Base-by-base conservation (phyloP, 139 green algal species). In the Coccomyxa sp. region DNA sequence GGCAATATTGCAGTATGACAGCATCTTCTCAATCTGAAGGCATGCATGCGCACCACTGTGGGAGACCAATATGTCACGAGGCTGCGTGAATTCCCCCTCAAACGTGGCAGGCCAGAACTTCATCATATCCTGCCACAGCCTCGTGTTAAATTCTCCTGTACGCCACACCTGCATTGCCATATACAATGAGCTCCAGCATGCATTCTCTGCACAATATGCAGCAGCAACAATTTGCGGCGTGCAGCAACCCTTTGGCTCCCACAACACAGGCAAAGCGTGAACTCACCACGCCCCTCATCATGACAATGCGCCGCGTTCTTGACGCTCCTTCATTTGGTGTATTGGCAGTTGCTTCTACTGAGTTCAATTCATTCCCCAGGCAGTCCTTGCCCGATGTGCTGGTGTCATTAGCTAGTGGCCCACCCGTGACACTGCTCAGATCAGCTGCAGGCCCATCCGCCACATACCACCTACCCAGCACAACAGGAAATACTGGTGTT, bases 81-180 rank as follows among this genome's bases (percentile, higher is more conserved):
- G 79, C 90, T 79, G 80, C 28, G 82, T 88, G 14, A 78, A 30
- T 30, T 82, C 32, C 11, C 83, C 79, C 76, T 83, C 77, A 81
- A 93, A 90, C 21, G 85, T 67, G 13, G 83, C 28, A 28, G 91
- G 91, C 90, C 88, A 90, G 38, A 91, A 87, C 23, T 77, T 45
- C 45, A 85, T 77, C 30, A 94, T 83, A 1, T 88, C 79, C 75
- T 86, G 82, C 38, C 87, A 92, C n/a, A 94, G 75, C 11, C 60
- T 81, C 18, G 63, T 25, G 21, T 71, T 71, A 25, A 71, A 71
- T 11, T 71, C 63, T 71, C 63, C 63, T 25, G 63, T 25, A 28
- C 63, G 18, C 63, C 63, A 71, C 63, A 71, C 63, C 18, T 71
- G 63, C 63, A 71, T 25, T 25, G 18, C 63, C 63, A 28, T 21